A percentile compares a stretch with the other conserved stretches of the same genome.
These are phyloP conservation scores for Phaeolepiota aurea DNA, from an alignment of 768 basidiomycete species.

Conservation along the genomic window DNA sequence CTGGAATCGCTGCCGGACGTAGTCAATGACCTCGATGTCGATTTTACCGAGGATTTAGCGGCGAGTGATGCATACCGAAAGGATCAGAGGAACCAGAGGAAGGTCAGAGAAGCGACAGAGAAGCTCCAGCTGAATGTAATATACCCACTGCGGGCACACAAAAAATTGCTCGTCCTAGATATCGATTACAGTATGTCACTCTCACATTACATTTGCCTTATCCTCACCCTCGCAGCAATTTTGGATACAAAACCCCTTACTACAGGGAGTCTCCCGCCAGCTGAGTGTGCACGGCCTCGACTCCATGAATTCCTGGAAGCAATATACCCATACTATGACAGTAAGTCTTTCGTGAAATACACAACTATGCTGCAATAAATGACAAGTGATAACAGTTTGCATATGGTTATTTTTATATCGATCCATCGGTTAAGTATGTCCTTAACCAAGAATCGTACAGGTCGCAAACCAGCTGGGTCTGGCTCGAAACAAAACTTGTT, in stretches of 20 bases:
- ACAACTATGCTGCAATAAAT: not conserved
- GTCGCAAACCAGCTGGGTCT: slow-evolving; percentile 85
- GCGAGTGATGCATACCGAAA: slow-evolving; percentile 57
- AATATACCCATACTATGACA: slow-evolving; percentile 79
- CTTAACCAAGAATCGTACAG: slow-evolving; percentile 31
- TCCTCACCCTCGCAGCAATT: slow-evolving; percentile 43
- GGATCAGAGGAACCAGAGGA: slow-evolving; percentile 76
- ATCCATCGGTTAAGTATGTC: not conserved
- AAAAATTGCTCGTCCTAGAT: slow-evolving; percentile 78
- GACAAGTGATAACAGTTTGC: slow-evolving; percentile 38
- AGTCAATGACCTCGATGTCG: slow-evolving; percentile 76
- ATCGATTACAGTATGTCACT: slow-evolving; percentile 71
- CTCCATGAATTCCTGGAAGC: slow-evolving; percentile 80
- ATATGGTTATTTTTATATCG: slow-evolving; percentile 52
- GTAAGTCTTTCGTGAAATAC: slow-evolving; percentile 20
- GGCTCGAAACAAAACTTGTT: slow-evolving; percentile 82
- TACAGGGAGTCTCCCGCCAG: slow-evolving; percentile 70
- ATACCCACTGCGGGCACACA: slow-evolving; percentile 65
- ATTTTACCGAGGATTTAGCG: slow-evolving; percentile 55
- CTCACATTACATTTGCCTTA: not conserved
- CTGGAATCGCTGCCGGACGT: slow-evolving; percentile 61
- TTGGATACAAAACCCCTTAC: slow-evolving; percentile 80
- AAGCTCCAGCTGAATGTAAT: slow-evolving; percentile 66
- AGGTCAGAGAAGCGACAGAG: slow-evolving; percentile 65
- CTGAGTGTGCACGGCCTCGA: slow-evolving; percentile 75